Base-by-base conservation (phyloP, 805 yeast species). In the Suhomyces sp. region DNA sequence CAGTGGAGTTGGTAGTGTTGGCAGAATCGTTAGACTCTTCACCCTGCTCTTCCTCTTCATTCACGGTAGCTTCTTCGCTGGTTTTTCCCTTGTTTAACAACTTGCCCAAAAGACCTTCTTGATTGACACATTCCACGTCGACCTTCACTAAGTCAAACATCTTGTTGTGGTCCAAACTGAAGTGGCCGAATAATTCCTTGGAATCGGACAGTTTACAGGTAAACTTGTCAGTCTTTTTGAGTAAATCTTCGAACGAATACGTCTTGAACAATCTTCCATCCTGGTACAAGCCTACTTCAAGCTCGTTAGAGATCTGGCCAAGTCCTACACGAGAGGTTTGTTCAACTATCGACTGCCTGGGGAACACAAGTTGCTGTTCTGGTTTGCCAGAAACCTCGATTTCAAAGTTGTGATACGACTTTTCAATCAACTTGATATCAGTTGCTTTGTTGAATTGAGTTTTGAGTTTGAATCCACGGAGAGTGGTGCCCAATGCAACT, bases 401-500 rank as follows among this genome's bases (percentile, higher is more conserved):
- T 31, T 75, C 76, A 61, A 77, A 87, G 50, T 77, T 76, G 56
- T 72, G 78, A 41, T 78, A 61, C 0, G 84, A 66, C 50, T 78
- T 78, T 51, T 89, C 96, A 29, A 78, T 62, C 3, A 89, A 75
- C 21, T 74, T 69, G 46, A 89, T 77, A 43, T 82, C 83, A 8
- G 56, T 82, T 6, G 87, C 77, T 58, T 84, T 82, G 66, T 84
- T 86, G 60, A 84, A 79, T 39, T 83, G 79, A n/a, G 90, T 82
- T 37, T 89, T 73, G 46, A 83, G 77, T 49, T 66, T 67, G 40
- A 90, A 86, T 19, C 94, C 98, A 57, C 91, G 80, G 37, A 87
- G 73, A n/a, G 97, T 83, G 2, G 96, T 83, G 47, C 99, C 99
- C 60, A 89, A 77, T 12, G 89, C 97, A 48, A 89, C 89, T 44